Conservation (phyloP, 2,329 filamentous ascomycete species). For the Scorias spongiosa region DNA sequence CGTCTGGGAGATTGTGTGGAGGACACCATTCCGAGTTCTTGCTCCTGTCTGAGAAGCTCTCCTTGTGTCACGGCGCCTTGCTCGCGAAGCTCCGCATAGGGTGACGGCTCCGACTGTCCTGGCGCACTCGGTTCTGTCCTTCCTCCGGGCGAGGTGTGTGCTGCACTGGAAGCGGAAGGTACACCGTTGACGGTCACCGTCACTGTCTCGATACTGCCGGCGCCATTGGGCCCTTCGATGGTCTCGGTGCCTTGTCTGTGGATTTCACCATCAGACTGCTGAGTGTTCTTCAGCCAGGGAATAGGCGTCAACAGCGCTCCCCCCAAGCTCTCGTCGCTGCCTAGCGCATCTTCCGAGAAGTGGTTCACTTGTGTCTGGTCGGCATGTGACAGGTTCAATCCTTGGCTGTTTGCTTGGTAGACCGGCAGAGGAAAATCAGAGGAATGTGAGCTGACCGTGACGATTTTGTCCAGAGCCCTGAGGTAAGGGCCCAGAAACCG, state of each 20-base stretch:
- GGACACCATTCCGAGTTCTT: conserved; percentile 65
- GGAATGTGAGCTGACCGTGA: conserved; percentile 72
- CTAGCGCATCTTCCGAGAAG: conserved; percentile 39
- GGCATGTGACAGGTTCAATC: conserved; percentile 33
- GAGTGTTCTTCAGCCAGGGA: conserved; percentile 51
- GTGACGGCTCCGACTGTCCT: conserved; percentile 19
- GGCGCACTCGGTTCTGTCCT: conserved; percentile 14
- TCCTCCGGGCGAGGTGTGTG: conserved; percentile 7
- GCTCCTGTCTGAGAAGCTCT: conserved; percentile 72
- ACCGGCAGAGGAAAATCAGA: conserved; percentile 71
- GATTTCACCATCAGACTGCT: conserved; percentile 32
- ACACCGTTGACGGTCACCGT: conserved; percentile 58
- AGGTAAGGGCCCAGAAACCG: conserved; percentile 69
- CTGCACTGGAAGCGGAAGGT: conserved; percentile 9
- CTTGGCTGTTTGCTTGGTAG: conserved; percentile 26
- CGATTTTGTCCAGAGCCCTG: conserved; percentile 76
- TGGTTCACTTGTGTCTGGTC: conserved; percentile 47
- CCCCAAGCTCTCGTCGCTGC: conserved; percentile 76
- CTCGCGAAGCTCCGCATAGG: conserved; percentile 20
- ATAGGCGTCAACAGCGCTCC: conserved; percentile 89
- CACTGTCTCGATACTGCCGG: conserved; percentile 67
- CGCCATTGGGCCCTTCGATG: conserved; percentile 65
- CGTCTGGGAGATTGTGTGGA: conserved; percentile 36
- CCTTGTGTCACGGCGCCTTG: conserved; percentile 58
- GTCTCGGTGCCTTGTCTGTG: conserved; percentile 64